Base-by-base conservation (phyloP, 352 stramenopile genomes). In the Phytophthora cajani region DNA sequence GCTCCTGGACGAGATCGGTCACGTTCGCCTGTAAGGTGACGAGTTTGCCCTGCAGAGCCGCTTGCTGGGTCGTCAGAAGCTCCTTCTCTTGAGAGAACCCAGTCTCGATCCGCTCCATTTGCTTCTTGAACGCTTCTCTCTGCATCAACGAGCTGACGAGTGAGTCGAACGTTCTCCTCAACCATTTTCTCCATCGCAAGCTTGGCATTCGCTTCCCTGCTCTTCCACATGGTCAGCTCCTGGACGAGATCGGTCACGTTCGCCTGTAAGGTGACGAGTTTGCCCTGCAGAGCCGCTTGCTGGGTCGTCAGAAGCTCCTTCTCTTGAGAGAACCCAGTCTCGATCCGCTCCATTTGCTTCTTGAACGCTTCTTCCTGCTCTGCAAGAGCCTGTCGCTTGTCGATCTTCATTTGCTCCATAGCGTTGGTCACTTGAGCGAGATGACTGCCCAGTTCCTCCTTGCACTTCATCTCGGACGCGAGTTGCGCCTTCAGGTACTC, bases 401-500 rank as follows among this genome's bases (percentile, higher is more conserved):
- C 86, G 17, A 84, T 77, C 46, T 93, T 94, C 32, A 89, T 67
- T 7, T 72, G 52, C n/a, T 94, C 86, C 62, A 95, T 84, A 5
- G 79, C 73, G 16, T 63, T 75, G 7, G 86, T 92, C 16, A 95
- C 77, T 4, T 90, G 75, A 1, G 82, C 84, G 1, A 95, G 62
- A 57, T 92, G 86, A 3, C 58, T 78, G 0, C 88, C 88, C 4
- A 96, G 74, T 56, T 96, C 89, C 65, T 96, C 87, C 64, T 93
- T 94, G 58, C 89, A 95, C 55, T 89, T 91, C 75, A 94, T 93
- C 58, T 96, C 89, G 0, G 88, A 95, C 32, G 85, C 77, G 1
- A 96, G 64, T 58, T 95, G 88, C 0, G 87, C 88, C 61, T 95
- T 93, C 14, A 96, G 64, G 56, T 96, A 95, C 40, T 94, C 86